Base-by-base conservation (phyloP, 805 yeast species). In the Danielozyma ontarioensis region DNA sequence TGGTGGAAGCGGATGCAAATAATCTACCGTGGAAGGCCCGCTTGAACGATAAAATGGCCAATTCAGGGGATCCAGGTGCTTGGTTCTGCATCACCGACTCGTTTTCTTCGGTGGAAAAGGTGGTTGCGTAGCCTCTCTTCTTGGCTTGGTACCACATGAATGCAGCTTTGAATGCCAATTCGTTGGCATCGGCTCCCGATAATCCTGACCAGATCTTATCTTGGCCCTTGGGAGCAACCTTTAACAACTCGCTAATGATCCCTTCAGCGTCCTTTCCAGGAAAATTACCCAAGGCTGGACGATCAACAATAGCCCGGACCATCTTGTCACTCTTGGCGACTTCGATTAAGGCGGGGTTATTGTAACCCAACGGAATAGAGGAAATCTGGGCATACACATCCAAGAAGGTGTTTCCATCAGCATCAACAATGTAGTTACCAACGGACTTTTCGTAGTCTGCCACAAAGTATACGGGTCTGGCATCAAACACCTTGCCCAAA, bases 11-110 rank as follows among this genome's bases (percentile, higher is more conserved):
- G 35, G 95, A 76, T 16, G 96, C 97, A 65, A 89, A 87, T 43
- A 88, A 65, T 64, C 97, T 79, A 44, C 97, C 97, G 58, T 89
- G 97, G 83, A 89, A 90, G 19, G 93, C 93, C 45, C 78, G 73
- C 60, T 80, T 79, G 65, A 89, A 89, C 4, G 96, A 87, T 45
- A 90, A 55, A 41, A 89, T 83, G 32, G 95, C 87, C 47, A 84
- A 62, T 24, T 83, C 83, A 23, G 96, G 95, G 30, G 95, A 74
- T 37, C 96, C 96, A 33, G 97, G 97, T 17, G 85, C 74, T 47
- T 71, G 65, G 60, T 87, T 87, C 44, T 72, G 64, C 97, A 89
- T 89, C 37, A 80, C 81, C 3, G 89, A 64, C 13, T 47, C 58
- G 56, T 75, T 72, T 62, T 89, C 97, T 53, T 80, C 86, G 8